A percentile compares a stretch with the other conserved stretches of the same genome.
phyloP scores from a whole-genome alignment of 495 filamentous ascomycete species.

The Cladorrhinum samala region DNA sequence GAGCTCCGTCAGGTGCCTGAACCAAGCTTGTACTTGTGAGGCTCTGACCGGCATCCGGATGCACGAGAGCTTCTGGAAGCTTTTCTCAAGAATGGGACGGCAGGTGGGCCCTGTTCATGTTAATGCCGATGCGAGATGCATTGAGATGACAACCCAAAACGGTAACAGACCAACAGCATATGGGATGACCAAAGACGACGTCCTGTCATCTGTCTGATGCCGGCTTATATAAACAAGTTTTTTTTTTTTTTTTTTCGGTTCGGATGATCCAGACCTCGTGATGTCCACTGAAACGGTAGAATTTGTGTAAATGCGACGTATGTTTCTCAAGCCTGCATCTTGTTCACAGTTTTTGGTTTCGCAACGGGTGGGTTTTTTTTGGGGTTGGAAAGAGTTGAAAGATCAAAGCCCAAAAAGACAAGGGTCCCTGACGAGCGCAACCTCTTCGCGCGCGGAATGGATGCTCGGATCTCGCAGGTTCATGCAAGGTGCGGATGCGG shows the following conservation, averaged over 20 bases:
- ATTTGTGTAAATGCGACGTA: too few species aligned
- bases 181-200: neutral
- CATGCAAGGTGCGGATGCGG: slow-evolving; percentile 1
- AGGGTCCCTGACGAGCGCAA: neutral
- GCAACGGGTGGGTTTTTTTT: too few species aligned
- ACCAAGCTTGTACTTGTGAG: neutral
- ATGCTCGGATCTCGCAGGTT: neutral
- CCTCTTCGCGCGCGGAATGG: neutral
- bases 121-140: neutral
- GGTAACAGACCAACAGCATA: neutral
- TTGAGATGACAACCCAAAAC: neutral
- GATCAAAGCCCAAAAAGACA: neutral
- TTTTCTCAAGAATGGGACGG: neutral
- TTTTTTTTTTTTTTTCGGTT: neutral
- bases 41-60: slow-evolving; percentile 6
- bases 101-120: neutral
- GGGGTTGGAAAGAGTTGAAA: too few species aligned
- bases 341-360: too few species aligned
- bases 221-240: neutral
- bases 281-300: too few species aligned
- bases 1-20: neutral
- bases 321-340: too few species aligned
- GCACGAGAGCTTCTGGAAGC: slow-evolving; percentile 4
- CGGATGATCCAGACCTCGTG: too few species aligned
- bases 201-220: neutral